Base-by-base conservation (phyloP, 352 stramenopile genomes). In the Detonula confervacea region DNA sequence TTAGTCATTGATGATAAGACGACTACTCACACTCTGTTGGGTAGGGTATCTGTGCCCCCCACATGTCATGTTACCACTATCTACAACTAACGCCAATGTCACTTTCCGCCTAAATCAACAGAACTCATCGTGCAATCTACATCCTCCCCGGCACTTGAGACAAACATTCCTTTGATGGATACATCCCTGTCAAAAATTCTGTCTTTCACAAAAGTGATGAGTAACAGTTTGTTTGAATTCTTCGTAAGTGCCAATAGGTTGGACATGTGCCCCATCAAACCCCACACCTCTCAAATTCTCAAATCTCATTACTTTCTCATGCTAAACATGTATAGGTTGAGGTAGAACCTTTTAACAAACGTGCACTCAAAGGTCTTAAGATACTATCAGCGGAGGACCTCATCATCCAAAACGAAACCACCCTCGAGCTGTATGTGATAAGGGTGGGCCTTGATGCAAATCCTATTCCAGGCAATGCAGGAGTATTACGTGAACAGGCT, bases 391-490 rank as follows among this genome's bases (percentile, higher is more conserved):
- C 14, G n/a, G 55, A 20, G 30, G 54, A 52, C n/a, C 35, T 35
- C 27, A 65, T 62, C 14, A 20, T 67, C 24, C 51, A 79, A 11
- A 18, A 52, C 5, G 63, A 49, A 49, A 42, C 39, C 14, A 67
- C 37, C 24, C 71, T 68, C 60, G 69, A 84, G 47, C 57, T 84
- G 6, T 84, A 81, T 52, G 25, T 81, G 16, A 46, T 81, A 2
- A 52, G 39, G 6, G 33, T 51, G 33, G 74, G 74, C 24, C 39
- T 84, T 25, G 44, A 22, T n/a, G 20, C 51, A 1, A 84, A 80
- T 62, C 71, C 71, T 0, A 84, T 81, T 65, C 25, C 70, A 25
- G 76, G 27, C 4, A 83, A 73, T 24, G 66, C 66, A 22, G 24
- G 49, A 8, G 12, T 33, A 12, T 16, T 80, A 22, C 37, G 55